Evolutionary conservation across 306 rosid genomes (phyloP).

Genomic region (Herpetospermum pedunculosum): DNA sequence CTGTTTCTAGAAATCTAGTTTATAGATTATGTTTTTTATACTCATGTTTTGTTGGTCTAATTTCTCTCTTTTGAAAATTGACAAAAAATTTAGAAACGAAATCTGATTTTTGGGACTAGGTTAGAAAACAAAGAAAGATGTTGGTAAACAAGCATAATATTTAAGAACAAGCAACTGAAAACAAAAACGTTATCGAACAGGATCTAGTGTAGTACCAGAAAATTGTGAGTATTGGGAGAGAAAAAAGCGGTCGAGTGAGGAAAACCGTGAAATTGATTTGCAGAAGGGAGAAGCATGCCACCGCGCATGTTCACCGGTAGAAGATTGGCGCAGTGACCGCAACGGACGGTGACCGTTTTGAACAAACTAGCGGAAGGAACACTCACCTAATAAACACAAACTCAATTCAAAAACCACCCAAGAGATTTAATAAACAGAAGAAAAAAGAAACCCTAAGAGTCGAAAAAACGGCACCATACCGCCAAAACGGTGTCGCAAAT

Average conservation of each 20-base stretch:
- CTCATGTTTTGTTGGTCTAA: not conserved
- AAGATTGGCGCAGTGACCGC: constrained; percentile 96
- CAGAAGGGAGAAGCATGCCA: constrained; percentile 41
- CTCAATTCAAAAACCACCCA: not conserved
- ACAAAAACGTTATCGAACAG: not conserved
- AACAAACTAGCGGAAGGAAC: constrained; percentile 79
- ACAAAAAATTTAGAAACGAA: not conserved
- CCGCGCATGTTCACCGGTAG: constrained; percentile 71
- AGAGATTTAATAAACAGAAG: not conserved
- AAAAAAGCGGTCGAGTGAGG: constrained; percentile 34
- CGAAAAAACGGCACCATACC: constrained; percentile 15
- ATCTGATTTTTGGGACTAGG: not conserved
- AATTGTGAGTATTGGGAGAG: constrained; percentile 44
- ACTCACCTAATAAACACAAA: constrained; percentile 47
- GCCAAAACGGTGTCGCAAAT: constrained; percentile 94
- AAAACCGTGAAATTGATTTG: constrained; percentile 61
- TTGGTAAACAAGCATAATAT: not conserved
- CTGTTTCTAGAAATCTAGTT: no score
- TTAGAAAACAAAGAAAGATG: not conserved
- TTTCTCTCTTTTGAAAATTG: no score
- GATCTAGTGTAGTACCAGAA: constrained; percentile 26
- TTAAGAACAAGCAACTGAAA: not conserved
- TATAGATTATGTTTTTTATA: no score
- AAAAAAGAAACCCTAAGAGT: not conserved
- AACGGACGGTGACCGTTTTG: constrained; percentile 88